phyloP scores from a whole-genome alignment of 1,284 basidiomycete genomes.

The Agroathelia rolfsii region DNA sequence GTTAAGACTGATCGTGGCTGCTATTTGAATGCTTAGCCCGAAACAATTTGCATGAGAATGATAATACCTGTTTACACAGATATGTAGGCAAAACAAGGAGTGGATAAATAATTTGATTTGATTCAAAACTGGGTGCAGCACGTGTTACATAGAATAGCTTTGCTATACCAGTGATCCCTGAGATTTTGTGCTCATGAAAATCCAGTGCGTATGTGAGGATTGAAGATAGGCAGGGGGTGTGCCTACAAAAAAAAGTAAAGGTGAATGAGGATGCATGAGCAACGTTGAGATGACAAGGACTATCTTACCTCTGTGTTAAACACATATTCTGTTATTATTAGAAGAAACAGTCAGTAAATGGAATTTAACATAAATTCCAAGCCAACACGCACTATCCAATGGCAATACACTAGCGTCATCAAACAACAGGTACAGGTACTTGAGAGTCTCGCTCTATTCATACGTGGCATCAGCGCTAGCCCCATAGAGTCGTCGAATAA shows the following conservation, averaged over 20 bases:
- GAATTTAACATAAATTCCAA: constrained; percentile 1
- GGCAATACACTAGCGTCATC: constrained; percentile 66
- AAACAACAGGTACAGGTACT: constrained; percentile 90
- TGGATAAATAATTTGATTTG: too few species aligned
- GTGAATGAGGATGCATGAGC: too few species aligned
- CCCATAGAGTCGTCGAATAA: background rate
- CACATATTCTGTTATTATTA: constrained; percentile 58
- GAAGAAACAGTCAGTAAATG: constrained; percentile 8
- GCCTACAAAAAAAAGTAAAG: constrained; percentile 25
- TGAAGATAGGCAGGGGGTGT: constrained; percentile 50
- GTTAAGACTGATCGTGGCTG: too few species aligned
- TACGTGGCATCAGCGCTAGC: background rate
- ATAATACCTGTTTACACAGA: too few species aligned
- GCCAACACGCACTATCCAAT: constrained; percentile 51
- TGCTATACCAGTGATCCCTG: constrained; percentile 5
- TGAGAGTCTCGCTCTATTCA: constrained; percentile 78
- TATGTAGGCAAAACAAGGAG: too few species aligned
- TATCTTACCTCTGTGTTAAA: constrained; percentile 81
- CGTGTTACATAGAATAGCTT: constrained; percentile 5
- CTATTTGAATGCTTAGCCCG: too few species aligned
- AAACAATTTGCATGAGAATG: too few species aligned
- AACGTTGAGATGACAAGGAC: too few species aligned
- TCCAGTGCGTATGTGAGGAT: constrained; percentile 38
- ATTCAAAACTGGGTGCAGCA: too few species aligned
- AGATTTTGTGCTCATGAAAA: constrained; percentile 29